phyloP scores from a whole-genome alignment of 2,329 filamentous ascomycete genomes.

The Alternaria rosae region DNA sequence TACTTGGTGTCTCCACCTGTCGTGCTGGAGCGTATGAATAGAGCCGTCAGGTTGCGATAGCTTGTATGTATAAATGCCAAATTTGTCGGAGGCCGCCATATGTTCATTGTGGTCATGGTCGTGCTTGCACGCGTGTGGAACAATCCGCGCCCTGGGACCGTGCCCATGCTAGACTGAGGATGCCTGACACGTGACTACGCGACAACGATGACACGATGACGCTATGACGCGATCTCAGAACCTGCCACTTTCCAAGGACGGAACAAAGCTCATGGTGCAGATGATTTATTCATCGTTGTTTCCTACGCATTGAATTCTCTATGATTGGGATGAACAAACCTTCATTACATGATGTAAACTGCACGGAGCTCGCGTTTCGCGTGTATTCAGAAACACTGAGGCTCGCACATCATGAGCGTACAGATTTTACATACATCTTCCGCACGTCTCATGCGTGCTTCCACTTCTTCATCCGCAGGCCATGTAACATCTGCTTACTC shows the following conservation, averaged over 20 bases:
- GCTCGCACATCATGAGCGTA: background rate
- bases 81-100: background rate
- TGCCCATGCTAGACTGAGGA: background rate
- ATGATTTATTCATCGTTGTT: background rate
- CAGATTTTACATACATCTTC: background rate
- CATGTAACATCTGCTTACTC: background rate
- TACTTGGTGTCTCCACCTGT: background rate
- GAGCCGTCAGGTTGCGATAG: too few relatives aligned
- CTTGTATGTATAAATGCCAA: background rate
- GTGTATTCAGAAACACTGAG: background rate
- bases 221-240: background rate
- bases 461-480: too few relatives aligned
- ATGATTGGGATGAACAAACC: too few relatives aligned
- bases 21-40: background rate
- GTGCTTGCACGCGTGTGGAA: background rate
- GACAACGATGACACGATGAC: background rate
- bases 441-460: background rate
- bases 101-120: background rate
- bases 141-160: background rate
- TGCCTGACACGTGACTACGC: background rate
- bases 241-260: background rate
- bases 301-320: background rate
- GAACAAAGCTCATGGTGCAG: background rate
- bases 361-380: background rate
- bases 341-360: background rate